Evolutionary conservation across 495 filamentous ascomycete species (phyloP).

Genomic region (Annulohypoxylon nitens): DNA sequence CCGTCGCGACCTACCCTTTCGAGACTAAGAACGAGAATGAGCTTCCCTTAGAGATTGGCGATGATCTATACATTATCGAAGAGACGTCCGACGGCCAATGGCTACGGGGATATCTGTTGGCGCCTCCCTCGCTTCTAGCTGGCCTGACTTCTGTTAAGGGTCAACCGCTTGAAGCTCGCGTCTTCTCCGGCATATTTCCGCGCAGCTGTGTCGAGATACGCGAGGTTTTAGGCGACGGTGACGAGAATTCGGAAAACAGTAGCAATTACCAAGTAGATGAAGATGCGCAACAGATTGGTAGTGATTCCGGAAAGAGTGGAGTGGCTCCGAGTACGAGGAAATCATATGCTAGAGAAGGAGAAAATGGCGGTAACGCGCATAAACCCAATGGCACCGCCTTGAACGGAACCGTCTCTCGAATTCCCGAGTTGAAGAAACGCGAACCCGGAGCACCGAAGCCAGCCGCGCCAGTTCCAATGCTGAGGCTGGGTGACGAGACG

Average conservation of each 20-base stretch:
- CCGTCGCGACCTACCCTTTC: slow-evolving; percentile 94
- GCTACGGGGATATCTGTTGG: slow-evolving; percentile 95
- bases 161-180: slow-evolving; percentile 91
- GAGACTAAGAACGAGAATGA: slow-evolving; percentile 86
- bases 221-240: slow-evolving; percentile 76
- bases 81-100: slow-evolving; percentile 87
- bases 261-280: slow-evolving; percentile 48
- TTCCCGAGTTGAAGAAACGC: slow-evolving; percentile 47
- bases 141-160: slow-evolving; percentile 93
- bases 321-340: slow-evolving; percentile 53
- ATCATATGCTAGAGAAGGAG: slow-evolving; percentile 31
- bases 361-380: slow-evolving; percentile 43
- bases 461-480: slow-evolving; percentile 92
- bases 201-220: slow-evolving; percentile 87
- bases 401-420: slow-evolving; percentile 10
- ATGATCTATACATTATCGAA: slow-evolving; percentile 99
- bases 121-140: slow-evolving; percentile 91
- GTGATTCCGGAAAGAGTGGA: slow-evolving; percentile 63
- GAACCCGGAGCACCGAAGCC: slow-evolving; percentile 79
- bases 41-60: slow-evolving; percentile 95
- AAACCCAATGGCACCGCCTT: slow-evolving; percentile 48
- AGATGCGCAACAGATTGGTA: slow-evolving; percentile 49
- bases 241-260: slow-evolving; percentile 61
- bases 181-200: slow-evolving; percentile 97
- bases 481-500: slow-evolving; percentile 97